phyloP scores from a whole-genome alignment of 2,329 filamentous ascomycete genomes.

The Botrytis byssoidea region DNA sequence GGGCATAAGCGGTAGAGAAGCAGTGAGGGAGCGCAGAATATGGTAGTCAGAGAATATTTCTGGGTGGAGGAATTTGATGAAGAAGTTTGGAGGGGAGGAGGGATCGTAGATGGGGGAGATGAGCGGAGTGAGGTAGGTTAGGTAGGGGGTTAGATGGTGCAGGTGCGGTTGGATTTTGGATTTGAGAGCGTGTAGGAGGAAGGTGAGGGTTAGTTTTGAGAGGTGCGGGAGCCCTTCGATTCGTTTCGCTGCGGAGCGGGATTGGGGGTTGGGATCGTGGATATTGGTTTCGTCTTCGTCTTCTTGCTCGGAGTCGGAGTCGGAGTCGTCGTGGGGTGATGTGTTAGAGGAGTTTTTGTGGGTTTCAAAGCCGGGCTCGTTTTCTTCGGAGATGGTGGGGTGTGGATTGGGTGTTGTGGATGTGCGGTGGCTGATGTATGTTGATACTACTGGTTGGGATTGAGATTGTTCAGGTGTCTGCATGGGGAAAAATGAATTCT shows the following conservation, averaged over 20 bases:
- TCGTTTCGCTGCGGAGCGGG: neutral
- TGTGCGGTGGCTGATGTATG: neutral
- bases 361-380: neutral
- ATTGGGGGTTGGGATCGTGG: conserved; percentile 6
- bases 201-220: conserved; percentile 19
- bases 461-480: neutral
- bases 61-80: conserved; percentile 56
- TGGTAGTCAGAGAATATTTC: conserved; percentile 56
- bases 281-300: neutral
- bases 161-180: neutral
- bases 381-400: neutral
- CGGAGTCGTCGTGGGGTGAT: neutral
- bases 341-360: neutral
- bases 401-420: neutral
- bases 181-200: neutral
- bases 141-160: neutral
- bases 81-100: conserved; percentile 44
- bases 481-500: neutral
- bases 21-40: conserved; percentile 45
- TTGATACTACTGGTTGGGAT: neutral
- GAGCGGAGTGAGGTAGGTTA: conserved; percentile 25
- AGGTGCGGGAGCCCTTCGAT: conserved; percentile 20
- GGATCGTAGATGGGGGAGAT: conserved; percentile 35
- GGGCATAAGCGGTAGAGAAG: conserved; percentile 47
- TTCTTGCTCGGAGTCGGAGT: conserved; percentile 6